A percentile compares a stretch with the other conserved stretches of the same genome.
phyloP scores from a whole-genome alignment of 371 early-diverging fungal genomes.

The Actinomortierella wolfii region DNA sequence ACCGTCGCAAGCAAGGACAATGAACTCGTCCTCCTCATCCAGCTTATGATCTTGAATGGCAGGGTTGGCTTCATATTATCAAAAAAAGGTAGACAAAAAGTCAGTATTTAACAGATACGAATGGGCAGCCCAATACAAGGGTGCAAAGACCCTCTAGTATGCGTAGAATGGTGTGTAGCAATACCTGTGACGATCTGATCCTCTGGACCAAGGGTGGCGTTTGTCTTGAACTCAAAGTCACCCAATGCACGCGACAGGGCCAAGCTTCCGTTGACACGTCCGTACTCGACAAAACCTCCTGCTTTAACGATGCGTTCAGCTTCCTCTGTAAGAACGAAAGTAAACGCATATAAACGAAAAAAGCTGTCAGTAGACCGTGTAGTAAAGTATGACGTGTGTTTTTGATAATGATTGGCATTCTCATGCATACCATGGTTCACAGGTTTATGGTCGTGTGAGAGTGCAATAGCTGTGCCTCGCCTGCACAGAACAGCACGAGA shows the following conservation, averaged over 20 bases:
- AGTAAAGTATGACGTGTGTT: too few species aligned
- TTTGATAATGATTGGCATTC: too few species aligned
- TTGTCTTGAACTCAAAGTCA: constrained; percentile 95
- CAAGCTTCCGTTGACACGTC: constrained; percentile 96
- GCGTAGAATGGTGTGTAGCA: background rate
- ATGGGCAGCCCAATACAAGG: background rate
- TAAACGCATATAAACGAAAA: background rate
- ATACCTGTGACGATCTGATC: constrained; percentile 88
- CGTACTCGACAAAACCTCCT: constrained; percentile 95
- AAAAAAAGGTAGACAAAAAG: constrained; percentile 4
- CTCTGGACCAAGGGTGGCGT: constrained; percentile 71
- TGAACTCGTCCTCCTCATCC: constrained; percentile 82
- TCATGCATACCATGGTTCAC: constrained; percentile 57
- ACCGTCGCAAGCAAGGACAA: constrained; percentile 97
- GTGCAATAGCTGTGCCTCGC: constrained; percentile 71
- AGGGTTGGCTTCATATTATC: constrained; percentile 76
- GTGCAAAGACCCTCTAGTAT: background rate
- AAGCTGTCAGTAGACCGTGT: constrained; percentile 2
- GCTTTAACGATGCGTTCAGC: constrained; percentile 80
- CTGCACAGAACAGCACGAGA: constrained; percentile 86
- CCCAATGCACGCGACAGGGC: constrained; percentile 96
- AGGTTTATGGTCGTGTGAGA: constrained; percentile 97
- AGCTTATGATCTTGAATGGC: constrained; percentile 74
- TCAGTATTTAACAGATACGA: background rate
- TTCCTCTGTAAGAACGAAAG: constrained; percentile 58